Evolutionary conservation across 345 rosid species (phyloP), one percentile per base, ranked within the genome.

Genomic region (Pistacia integerrima): DNA sequence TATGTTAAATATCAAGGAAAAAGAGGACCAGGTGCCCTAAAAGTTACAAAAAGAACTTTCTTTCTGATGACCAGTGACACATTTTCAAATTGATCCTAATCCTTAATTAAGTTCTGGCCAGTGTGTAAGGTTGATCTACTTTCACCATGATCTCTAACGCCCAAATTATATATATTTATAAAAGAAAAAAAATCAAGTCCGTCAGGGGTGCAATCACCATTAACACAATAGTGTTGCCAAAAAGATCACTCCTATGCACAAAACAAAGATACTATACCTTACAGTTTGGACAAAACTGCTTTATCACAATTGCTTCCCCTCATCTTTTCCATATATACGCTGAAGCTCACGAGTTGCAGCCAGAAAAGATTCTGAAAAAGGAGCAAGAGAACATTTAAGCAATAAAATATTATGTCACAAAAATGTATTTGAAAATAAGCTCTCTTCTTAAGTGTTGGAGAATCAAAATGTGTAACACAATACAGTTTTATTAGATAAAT

Each of bases 281-380:
- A 76, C 60, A 79, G 75, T 79, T 77, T 64, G 41, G 77, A 69
- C 65, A 81, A 59, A 78, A 58, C 66, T 76, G 55, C 69, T 75
- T 67, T 70, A 84, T 48, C 71, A 81, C 35, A 81, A 70, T 64
- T 77, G 80, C 56, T 81, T 82, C 67, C 76, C 79, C 58, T 81
- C 88, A 75, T 84, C 91, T 52, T 76, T 86, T 18, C 91, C 89
- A 76, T 88, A 86, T 64, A 88, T 88, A 38, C 89, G 91, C 67
- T 88, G 89, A 83, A 88, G 91, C 75, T 84, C 91, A 30, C 85
- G 84, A 36, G 89, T 86, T 68, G 91, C 89, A 78, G 91, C 89
- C 38, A 82, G 67, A 80, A 82, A 88, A 22, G 89, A 88, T 58
- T 84, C 88, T 88, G 82, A 52, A 54, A 30, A 62, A 64, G 35